A percentile compares a stretch with the other conserved stretches of the same genome.
Conservation (phyloP, 2,329 filamentous ascomycete species). For the Diplodia mutila region DNA sequence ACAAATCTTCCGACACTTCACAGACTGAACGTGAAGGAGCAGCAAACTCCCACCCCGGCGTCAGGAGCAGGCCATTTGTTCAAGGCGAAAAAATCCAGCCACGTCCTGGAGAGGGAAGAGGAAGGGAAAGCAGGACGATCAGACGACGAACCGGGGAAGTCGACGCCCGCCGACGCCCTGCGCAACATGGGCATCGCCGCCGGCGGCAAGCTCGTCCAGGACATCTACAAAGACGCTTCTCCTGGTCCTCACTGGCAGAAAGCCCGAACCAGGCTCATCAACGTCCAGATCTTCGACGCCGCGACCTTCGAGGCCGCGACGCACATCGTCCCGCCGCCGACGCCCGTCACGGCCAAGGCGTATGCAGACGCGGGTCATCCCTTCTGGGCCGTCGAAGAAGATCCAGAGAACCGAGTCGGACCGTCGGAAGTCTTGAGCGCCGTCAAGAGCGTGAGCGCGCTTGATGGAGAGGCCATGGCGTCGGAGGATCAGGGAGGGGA, state of each 20-base stretch:
- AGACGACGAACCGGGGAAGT: too few species aligned
- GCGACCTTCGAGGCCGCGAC: neutral
- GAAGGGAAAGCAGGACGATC: too few species aligned
- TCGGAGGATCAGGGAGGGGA: neutral
- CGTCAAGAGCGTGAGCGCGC: neutral
- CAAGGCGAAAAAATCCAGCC: too few species aligned
- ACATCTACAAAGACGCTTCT: neutral
- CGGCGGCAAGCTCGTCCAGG: neutral
- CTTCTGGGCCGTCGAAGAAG: neutral
- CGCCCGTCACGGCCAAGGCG: neutral
- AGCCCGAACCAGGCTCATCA: neutral
- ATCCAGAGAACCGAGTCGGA: neutral
- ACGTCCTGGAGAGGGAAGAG: too few species aligned
- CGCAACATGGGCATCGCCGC: neutral
- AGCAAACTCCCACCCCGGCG: too few species aligned
- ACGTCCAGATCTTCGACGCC: neutral
- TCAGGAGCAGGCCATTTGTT: too few species aligned
- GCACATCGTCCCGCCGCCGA: neutral
- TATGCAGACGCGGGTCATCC: neutral
- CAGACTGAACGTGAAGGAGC: too few species aligned
- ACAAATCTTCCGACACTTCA: too few species aligned
- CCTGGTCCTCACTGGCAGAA: neutral
- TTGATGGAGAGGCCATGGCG: neutral
- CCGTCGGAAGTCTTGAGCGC: neutral
- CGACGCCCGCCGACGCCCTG: neutral